phyloP scores from a whole-genome alignment of 129 eudicot genomes.

The Tagetes erecta region DNA sequence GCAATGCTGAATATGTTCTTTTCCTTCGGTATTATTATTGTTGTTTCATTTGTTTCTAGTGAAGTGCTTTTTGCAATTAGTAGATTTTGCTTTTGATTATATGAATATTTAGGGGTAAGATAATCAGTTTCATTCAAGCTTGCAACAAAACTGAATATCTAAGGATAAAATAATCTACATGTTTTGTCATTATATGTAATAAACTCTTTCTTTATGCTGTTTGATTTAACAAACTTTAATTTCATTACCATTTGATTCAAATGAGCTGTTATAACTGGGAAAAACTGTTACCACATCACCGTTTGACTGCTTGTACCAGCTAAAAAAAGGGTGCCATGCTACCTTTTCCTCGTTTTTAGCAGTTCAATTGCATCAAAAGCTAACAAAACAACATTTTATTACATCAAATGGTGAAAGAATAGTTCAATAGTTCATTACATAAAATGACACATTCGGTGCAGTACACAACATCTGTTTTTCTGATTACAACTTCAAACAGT shows the following conservation, averaged over 20 bases:
- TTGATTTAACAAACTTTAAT: background rate
- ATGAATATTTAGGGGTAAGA: background rate
- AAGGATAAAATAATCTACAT: background rate
- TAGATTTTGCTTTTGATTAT: background rate
- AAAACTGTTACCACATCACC: background rate
- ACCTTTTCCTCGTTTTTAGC: background rate
- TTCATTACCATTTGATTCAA: background rate
- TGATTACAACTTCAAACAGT: background rate
- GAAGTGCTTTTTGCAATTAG: background rate
- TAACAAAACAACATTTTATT: background rate
- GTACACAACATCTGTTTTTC: background rate
- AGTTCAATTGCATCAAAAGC: background rate
- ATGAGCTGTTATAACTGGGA: background rate
- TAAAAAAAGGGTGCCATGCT: background rate
- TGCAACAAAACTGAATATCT: background rate
- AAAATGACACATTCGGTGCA: background rate
- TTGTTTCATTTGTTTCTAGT: slow-evolving; percentile 7
- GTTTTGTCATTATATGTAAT: no score
- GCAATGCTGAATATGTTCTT: background rate
- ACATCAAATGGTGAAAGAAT: background rate
- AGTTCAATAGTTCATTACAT: slow-evolving; percentile 4
- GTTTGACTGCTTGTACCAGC: background rate
- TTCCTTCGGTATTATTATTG: background rate
- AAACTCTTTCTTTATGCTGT: background rate
- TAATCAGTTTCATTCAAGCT: background rate